Conservation (phyloP, 1,139 yeast genomes). For the Kodamaea sp. region DNA sequence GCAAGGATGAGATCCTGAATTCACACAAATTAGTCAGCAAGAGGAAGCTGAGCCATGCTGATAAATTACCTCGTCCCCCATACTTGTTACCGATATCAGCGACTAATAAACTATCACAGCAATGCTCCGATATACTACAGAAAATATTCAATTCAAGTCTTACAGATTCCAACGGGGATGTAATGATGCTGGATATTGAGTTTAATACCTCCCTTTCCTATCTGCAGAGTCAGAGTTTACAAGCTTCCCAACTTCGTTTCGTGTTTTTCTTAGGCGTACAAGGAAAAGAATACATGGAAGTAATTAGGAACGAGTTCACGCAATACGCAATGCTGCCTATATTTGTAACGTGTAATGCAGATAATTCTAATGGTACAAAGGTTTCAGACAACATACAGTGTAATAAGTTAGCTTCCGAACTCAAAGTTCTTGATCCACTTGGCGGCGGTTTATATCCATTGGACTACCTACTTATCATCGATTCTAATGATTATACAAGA, state of each 20-base stretch:
- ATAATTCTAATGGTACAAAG: background rate
- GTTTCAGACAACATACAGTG: conserved; percentile 13
- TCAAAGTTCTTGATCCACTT: conserved; percentile 40
- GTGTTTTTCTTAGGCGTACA: conserved; percentile 19
- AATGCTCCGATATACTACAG: background rate
- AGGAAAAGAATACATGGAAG: conserved; percentile 19
- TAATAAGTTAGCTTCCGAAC: conserved; percentile 21
- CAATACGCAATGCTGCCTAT: conserved; percentile 3
- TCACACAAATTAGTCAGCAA: background rate
- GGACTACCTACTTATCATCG: conserved; percentile 36
- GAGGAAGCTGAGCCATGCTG: background rate
- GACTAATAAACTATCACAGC: background rate
- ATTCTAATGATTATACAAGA: conserved; percentile 20
- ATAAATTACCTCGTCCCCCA: background rate
- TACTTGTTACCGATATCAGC: background rate
- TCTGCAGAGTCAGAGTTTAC: background rate
- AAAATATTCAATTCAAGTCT: too few species aligned
- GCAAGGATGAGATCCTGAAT: background rate
- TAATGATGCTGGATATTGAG: too few species aligned
- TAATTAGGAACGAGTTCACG: conserved; percentile 8
- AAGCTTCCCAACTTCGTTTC: conserved; percentile 3
- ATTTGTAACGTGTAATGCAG: conserved; percentile 11
- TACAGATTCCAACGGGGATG: too few species aligned
- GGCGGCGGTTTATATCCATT: conserved; percentile 53
- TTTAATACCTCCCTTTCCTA: background rate